Base-by-base conservation (phyloP, 108 stramenopile genomes). In the Nitzschia inconspicua region DNA sequence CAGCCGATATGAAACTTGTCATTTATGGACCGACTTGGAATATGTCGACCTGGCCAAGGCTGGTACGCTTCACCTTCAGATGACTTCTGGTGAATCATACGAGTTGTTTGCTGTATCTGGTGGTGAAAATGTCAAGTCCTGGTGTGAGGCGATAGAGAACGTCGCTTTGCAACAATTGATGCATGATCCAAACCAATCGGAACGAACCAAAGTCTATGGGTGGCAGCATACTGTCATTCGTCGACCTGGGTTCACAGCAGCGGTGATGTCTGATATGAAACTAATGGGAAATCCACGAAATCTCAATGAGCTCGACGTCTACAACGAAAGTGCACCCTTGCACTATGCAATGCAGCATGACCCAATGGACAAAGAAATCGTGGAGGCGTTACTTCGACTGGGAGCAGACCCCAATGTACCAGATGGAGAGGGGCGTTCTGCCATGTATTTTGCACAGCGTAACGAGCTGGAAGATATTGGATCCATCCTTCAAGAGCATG, bases 181-280 rank as follows among this genome's bases (percentile, higher is more conserved):
- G 40, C 51, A 51, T 3, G 29, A 49, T 25, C 39, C 23, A 23
- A 29, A 27, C 31, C 60, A 31, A 24, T 18, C 18, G 35, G 23
- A 28, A 4, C 49, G 25, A 13, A 60, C 57, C 11, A 42, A 58
- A 16, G 50, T 37, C 0, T 43, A 69, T 0, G 77, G 77, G 2
- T 79, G 77, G 77, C 72, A 79, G 41, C 70, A 79, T 43, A 32
- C 7, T 25, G 47, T 68, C 9, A 41, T 73, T 19, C 72, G 46
- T 7, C 55, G 59, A 32, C 72, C 72, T n/a, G 63, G 46, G 9
- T 79, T 68, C 29, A 72, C 72, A 8, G 44, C 59, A 44, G 72
- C 72, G 16, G 68, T 79, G 6, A 57, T 50, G 9, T 56, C 42
- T 18, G 34, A 64, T 51, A 20, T 62, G 7, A 36, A 37, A 24